Evolutionary conservation across 2,329 filamentous ascomycete species (phyloP).

Genomic region (Acrocalymma vagum): DNA sequence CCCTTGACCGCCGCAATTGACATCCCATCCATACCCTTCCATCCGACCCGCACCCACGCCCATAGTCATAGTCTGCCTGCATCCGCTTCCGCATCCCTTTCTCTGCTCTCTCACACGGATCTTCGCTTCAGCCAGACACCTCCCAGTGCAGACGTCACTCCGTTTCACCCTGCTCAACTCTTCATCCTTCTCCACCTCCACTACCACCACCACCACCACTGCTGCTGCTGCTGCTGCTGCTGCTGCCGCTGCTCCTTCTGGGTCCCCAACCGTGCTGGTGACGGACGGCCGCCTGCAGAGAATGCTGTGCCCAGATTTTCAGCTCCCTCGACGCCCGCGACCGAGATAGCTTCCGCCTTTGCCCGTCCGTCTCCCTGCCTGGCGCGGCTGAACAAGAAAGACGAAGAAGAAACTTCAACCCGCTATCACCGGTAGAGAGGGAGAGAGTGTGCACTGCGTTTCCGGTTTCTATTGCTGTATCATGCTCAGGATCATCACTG

Average conservation of each 20-base stretch:
- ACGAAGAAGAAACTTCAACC: neutral
- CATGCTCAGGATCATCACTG: conserved; percentile 20
- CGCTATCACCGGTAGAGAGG: too few relatives aligned
- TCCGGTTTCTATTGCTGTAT: conserved; percentile 5
- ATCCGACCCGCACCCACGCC: neutral
- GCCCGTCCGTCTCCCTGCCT: neutral
- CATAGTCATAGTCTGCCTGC: conserved; percentile 2
- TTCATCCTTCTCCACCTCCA: neutral
- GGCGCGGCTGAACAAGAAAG: too few relatives aligned
- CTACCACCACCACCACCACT: conserved; percentile 3
- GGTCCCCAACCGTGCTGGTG: too few relatives aligned
- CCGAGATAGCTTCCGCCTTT: conserved; percentile 35
- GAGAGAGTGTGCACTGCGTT: neutral
- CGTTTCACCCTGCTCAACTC: conserved; percentile 4
- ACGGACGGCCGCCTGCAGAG: conserved; percentile 22
- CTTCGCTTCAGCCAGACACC: neutral
- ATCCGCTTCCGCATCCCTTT: conserved; percentile 3
- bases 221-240: too few relatives aligned
- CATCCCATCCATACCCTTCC: neutral
- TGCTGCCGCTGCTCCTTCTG: too few relatives aligned
- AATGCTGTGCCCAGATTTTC: conserved; percentile 29
- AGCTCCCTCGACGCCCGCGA: conserved; percentile 33
- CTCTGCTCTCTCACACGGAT: neutral
- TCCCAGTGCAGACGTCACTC: neutral
- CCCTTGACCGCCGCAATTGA: conserved; percentile 23